Base-by-base conservation (phyloP, 768 basidiomycete genomes). In the Cystobasidium onofrii region DNA sequence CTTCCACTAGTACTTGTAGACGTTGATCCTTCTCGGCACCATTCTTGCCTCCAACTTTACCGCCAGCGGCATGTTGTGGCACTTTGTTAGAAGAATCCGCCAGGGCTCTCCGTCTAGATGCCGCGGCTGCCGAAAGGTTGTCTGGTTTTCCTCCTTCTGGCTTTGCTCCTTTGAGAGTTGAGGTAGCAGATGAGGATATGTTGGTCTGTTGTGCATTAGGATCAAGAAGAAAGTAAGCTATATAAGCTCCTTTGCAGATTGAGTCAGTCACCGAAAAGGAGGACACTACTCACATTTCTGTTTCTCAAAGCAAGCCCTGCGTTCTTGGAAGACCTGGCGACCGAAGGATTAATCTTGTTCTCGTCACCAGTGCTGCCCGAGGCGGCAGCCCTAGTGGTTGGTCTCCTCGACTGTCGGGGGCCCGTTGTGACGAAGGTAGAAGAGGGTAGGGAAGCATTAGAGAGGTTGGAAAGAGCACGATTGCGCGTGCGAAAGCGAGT, bases 11-110 rank as follows among this genome's bases (percentile, higher is more conserved):
- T 2, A 64, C 63, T 17, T 12, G 15, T 25, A 64, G 31, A 4
- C 25, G 34, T 12, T 34, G 57, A 29, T 60, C 57, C 31, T 29
- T 60, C 2, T 60, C 57, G 20, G 12, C 6, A 29, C 23, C 57
- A 20, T 34, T 34, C 33, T 27, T 34, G 25, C 33, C 33, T 29
- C 29, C 52, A n/a, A 7, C 63, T 46, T 43, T 64, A 27, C 36
- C 46, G 65, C 65, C 65, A 34, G 63, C 63, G 39, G 29, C 46
- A 46, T 36, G 20, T 60, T 71, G 69, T n/a, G 52, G 33, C 18
- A 60, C 69, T 36, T 71, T 71, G 54, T 71, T 71, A 15, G 69
- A 71, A 31, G 69, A 71, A 27, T 71, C 69, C 27, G 69, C 69
- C 23, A 71, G 69, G 34, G 69, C 69, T 10, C 46, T 55, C 54